These are phyloP conservation scores for Dalbergia oliveri DNA, from an alignment of 306 rosid genomes.

Conservation along the genomic window DNA sequence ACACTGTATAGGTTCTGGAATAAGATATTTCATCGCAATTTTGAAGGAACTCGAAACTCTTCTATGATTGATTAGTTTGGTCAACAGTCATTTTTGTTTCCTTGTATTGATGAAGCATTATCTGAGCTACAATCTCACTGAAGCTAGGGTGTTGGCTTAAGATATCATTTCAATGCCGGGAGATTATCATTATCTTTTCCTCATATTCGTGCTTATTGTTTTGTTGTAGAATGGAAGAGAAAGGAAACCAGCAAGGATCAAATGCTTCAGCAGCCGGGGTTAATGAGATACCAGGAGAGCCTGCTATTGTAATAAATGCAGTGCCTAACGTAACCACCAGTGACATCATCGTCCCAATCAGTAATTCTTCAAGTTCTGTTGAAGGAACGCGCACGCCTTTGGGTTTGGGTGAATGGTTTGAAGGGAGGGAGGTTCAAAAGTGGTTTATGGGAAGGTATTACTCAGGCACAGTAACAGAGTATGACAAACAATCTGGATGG, in stretches of 20 bases:
- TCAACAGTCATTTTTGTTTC: neutral
- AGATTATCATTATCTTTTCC: neutral
- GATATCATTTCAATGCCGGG: slow-evolving; percentile 20
- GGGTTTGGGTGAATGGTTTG: slow-evolving; percentile 80
- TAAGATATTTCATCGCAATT: neutral
- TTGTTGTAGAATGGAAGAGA: slow-evolving; percentile 56
- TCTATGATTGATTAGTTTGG: neutral
- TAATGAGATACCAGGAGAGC: slow-evolving; percentile 77
- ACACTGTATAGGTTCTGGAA: slow-evolving; percentile 6
- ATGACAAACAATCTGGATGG: slow-evolving; percentile 75
- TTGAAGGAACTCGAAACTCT: neutral
- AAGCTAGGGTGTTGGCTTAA: neutral
- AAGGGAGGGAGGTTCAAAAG: slow-evolving; percentile 83
- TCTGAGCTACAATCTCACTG: slow-evolving; percentile 18
- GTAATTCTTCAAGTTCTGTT: slow-evolving; percentile 36
- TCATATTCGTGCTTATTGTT: neutral
- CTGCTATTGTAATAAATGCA: slow-evolving; percentile 82
- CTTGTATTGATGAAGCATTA: neutral
- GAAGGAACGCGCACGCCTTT: slow-evolving; percentile 43
- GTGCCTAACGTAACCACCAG: slow-evolving; percentile 58
- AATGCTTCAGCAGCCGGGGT: slow-evolving; percentile 52
- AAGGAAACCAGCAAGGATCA: slow-evolving; percentile 48
- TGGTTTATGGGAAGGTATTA: slow-evolving; percentile 71
- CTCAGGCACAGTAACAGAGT: slow-evolving; percentile 63
- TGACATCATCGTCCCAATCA: slow-evolving; percentile 22